These are phyloP conservation scores for Magnolia sinica DNA, from an alignment of 164 flowering plant species.

Conservation along the genomic window DNA sequence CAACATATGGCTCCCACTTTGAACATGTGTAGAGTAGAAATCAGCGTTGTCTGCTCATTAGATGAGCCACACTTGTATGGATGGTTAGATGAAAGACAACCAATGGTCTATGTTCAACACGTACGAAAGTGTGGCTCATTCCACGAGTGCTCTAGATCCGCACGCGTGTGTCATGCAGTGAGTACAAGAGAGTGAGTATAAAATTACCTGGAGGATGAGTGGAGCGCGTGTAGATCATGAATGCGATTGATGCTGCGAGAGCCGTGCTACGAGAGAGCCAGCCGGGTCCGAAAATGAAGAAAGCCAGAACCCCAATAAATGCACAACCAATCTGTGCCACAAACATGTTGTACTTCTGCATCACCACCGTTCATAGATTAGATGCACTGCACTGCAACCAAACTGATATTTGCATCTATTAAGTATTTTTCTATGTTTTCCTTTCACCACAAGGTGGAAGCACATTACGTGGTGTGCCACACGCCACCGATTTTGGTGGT, in stretches of 20 bases:
- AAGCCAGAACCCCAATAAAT: conserved; percentile 77
- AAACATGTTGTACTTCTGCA: conserved; percentile 94
- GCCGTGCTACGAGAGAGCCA: conserved; percentile 83
- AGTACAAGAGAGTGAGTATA: background rate
- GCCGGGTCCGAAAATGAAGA: conserved; percentile 69
- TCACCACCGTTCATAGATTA: background rate
- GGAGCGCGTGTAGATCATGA: conserved; percentile 71
- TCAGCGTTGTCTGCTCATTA: too few species aligned
- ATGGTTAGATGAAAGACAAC: background rate
- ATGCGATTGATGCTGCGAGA: conserved; percentile 78
- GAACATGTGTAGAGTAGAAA: background rate
- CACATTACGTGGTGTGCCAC: too few species aligned
- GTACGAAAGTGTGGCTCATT: background rate
- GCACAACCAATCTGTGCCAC: conserved; percentile 94
- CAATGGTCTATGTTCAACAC: background rate
- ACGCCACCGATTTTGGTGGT: too few species aligned
- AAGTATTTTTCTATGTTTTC: too few species aligned
- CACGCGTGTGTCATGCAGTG: background rate
- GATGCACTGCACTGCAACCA: too few species aligned
- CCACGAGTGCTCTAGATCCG: background rate
- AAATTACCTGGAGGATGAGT: conserved; percentile 82
- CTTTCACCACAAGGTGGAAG: too few species aligned
- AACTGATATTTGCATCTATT: too few species aligned
- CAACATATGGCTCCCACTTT: background rate
- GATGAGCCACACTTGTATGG: background rate